A percentile compares a stretch with the other conserved stretches of the same genome.
These are phyloP conservation scores for Phtheirospermum japonicum DNA, from an alignment of 257 asterid species.

Conservation along the genomic window DNA sequence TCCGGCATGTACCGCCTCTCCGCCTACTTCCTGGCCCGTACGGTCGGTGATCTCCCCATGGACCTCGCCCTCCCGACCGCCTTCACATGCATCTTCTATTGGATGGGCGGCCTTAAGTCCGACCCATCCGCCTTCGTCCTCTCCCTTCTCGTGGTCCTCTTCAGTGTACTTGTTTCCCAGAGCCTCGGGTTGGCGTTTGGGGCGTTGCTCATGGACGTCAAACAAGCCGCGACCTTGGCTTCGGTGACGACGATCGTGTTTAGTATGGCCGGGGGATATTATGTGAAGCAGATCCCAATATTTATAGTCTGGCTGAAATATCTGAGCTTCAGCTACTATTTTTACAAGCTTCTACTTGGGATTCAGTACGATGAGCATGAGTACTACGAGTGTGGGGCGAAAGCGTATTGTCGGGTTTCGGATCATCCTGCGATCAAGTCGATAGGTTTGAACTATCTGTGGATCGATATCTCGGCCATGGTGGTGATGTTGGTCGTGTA, in stretches of 20 bases:
- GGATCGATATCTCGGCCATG: slow-evolving; percentile 56
- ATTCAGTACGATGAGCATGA: slow-evolving; percentile 57
- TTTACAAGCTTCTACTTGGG: slow-evolving; percentile 69
- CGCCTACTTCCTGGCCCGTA: slow-evolving; percentile 64
- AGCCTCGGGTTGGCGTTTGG: slow-evolving; percentile 72
- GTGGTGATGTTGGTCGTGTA: slow-evolving; percentile 60
- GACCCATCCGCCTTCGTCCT: slow-evolving; percentile 52
- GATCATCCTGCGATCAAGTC: slow-evolving; percentile 60
- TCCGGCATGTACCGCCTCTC: slow-evolving; percentile 84
- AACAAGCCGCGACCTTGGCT: slow-evolving; percentile 72
- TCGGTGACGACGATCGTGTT: slow-evolving; percentile 71
- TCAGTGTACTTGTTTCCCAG: slow-evolving; percentile 70
- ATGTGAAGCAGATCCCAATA: slow-evolving; percentile 61
- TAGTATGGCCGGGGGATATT: slow-evolving; percentile 78
- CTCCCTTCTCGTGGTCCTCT: slow-evolving; percentile 65
- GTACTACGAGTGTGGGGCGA: slow-evolving; percentile 57
- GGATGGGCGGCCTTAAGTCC: slow-evolving; percentile 86
- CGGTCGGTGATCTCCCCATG: slow-evolving; percentile 67
- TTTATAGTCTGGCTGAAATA: slow-evolving; percentile 69
- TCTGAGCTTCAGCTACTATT: slow-evolving; percentile 67
- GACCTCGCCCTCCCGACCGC: slow-evolving; percentile 77
- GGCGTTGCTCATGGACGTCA: slow-evolving; percentile 76
- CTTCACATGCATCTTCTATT: slow-evolving; percentile 65
- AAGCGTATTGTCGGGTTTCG: slow-evolving; percentile 48
- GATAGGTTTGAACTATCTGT: slow-evolving; percentile 50